phyloP scores from a whole-genome alignment of 1,139 yeast species.

The Sugiyamaella novakii region DNA sequence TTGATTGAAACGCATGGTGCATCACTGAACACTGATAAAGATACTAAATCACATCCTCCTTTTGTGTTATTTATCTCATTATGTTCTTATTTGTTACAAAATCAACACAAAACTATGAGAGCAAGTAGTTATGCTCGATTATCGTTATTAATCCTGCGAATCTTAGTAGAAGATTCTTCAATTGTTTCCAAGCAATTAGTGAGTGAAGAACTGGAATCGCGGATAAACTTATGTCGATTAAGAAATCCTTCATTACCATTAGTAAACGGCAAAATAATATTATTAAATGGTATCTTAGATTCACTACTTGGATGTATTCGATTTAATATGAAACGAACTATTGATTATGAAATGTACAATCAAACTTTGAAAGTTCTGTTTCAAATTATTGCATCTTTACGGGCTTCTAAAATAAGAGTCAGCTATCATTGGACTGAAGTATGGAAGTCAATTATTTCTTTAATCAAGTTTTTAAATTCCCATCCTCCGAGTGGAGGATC shows the following conservation, averaged over 20 bases:
- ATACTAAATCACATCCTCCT: slow-evolving; percentile 26
- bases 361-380: slow-evolving; percentile 36
- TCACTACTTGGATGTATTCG: slow-evolving; percentile 39
- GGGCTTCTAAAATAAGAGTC: slow-evolving; percentile 28
- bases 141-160: slow-evolving; percentile 37
- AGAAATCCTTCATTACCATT: slow-evolving; percentile 37
- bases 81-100: slow-evolving; percentile 39
- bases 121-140: slow-evolving; percentile 40
- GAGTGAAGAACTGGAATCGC: slow-evolving; percentile 23
- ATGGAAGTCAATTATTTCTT: slow-evolving; percentile 42
- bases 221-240: slow-evolving; percentile 34
- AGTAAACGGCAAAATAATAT: slow-evolving; percentile 31
- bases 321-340: slow-evolving; percentile 38
- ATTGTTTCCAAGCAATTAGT: slow-evolving; percentile 30
- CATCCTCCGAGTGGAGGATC: slow-evolving; percentile 25
- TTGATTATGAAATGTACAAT: slow-evolving; percentile 40
- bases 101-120: slow-evolving; percentile 36
- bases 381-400: slow-evolving; percentile 35
- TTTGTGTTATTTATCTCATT: slow-evolving; percentile 39
- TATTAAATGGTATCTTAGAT: slow-evolving; percentile 43
- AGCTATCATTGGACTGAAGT: slow-evolving; percentile 45
- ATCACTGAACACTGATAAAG: background rate
- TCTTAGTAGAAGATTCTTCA: slow-evolving; percentile 39
- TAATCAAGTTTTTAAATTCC: slow-evolving; percentile 35
- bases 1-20: slow-evolving; percentile 35